phyloP scores from a whole-genome alignment of 768 basidiomycete genomes.

The Mycena amicta region DNA sequence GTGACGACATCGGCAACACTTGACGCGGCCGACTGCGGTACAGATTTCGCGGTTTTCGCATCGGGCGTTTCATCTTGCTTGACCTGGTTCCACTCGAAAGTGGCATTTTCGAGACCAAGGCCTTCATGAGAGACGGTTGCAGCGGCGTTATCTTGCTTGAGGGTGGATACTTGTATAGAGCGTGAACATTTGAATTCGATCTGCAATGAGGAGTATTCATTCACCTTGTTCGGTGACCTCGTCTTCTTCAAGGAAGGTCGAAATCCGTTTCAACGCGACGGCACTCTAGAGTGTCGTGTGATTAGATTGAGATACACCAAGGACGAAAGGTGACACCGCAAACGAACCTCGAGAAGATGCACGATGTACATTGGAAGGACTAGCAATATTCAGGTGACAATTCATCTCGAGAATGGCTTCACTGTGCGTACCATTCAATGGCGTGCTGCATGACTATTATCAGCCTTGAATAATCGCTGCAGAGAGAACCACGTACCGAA shows the following conservation, averaged over 20 bases:
- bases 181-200: too few species aligned
- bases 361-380: conserved; percentile 76
- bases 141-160: conserved; percentile 46
- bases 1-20: conserved; percentile 22
- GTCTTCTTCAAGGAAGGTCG: conserved; percentile 68
- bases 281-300: conserved; percentile 40
- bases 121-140: conserved; percentile 38
- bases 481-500: conserved; percentile 48
- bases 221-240: conserved; percentile 57
- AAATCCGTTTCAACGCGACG: conserved; percentile 69
- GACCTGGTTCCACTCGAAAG: conserved; percentile 65
- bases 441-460: conserved; percentile 53
- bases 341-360: conserved; percentile 57
- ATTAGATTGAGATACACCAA: background rate
- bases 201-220: background rate
- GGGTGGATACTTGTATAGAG: conserved; percentile 64
- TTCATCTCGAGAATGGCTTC: too few species aligned
- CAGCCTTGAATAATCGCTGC: too few species aligned
- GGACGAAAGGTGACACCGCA: conserved; percentile 16
- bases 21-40: conserved; percentile 12
- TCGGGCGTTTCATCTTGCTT: conserved; percentile 25
- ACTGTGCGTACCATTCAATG: conserved; percentile 64
- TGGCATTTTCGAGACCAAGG: conserved; percentile 60
- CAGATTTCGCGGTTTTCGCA: conserved; percentile 17
- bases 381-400: too few species aligned